Evolutionary conservation across 2,329 filamentous ascomycete species (phyloP), one percentile per base, ranked within the genome.

Genomic region (Thelonectria blattea): DNA sequence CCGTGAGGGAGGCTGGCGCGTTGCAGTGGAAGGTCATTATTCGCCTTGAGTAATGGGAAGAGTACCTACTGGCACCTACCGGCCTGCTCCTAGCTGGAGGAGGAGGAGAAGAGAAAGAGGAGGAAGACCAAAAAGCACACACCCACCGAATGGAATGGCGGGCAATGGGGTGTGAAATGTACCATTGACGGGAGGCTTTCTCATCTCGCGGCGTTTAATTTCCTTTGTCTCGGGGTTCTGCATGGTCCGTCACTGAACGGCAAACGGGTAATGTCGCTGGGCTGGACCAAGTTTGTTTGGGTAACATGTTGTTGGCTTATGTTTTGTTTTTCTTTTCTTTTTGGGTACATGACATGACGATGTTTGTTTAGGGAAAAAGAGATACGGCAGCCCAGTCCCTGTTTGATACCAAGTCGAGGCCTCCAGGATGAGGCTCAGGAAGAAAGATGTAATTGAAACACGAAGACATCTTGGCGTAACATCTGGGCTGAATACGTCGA

Each of bases 1-100:
- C 89, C 42, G 85, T 94, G 45, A 83, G 91, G 17, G 90, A 94
- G 77, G 90, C 90, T 0, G 86, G 87, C 5, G 90, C 88, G 3
- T 72, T 92, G 59, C 88, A 86, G 2, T 88, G 91, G 80, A 85
- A 84, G 66, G 83, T 92, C 24, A 82, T 92, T n/a, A 83, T 88
- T 27, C 78, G 85, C 52, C 82, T 88, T 22, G 83, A 85, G 54
- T 86, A 70, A 65, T 47, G 12, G 45, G 20, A 41, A 7, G 22
- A 24, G 7, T 24, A 24, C 22, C 22, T 24, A 24, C 22, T 24
- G 22, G 22, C 4, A n/a, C n/a, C n/a, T 30, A 9, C 27, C 27
- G 2, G 6, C 22, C 22, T 24, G 3, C 22, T 24, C 6, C 6
- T 24, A 7, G 27, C 27, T 30, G 27, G 27, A 30, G 27, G 27